Evolutionary conservation across 306 rosid genomes (phyloP).

Genomic region (Prunus dulcis): DNA sequence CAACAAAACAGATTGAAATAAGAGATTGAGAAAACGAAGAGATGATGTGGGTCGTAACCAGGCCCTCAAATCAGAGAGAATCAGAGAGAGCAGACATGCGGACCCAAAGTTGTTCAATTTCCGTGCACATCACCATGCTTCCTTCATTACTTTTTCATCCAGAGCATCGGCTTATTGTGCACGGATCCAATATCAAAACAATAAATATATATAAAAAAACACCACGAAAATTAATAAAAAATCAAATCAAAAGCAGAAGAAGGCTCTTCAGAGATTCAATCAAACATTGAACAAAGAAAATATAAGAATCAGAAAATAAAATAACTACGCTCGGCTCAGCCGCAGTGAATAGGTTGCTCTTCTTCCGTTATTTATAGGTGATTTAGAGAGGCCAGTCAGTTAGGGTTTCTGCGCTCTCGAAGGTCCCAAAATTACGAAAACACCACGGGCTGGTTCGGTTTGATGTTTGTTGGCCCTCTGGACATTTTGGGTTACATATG

Average conservation of each 20-base stretch:
- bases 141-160: conserved; percentile 63
- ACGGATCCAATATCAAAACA: conserved; percentile 27
- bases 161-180: conserved; percentile 99
- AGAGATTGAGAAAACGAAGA: background rate
- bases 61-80: conserved; percentile 79
- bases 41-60: conserved; percentile 71
- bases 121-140: conserved; percentile 87
- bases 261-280: too few relatives aligned
- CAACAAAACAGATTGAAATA: background rate
- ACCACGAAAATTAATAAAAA: background rate
- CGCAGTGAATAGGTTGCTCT: background rate
- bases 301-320: background rate
- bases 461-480: background rate
- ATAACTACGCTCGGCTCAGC: background rate
- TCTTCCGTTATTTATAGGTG: conserved; percentile 8
- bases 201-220: too few relatives aligned
- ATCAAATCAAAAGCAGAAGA: background rate
- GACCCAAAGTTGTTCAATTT: conserved; percentile 53
- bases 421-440: background rate
- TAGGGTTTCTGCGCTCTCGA: conserved; percentile 23
- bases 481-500: background rate
- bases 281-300: background rate
- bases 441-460: background rate
- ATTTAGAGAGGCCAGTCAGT: background rate
- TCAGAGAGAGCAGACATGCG: conserved; percentile 90